Conservation (phyloP, 2,329 filamentous ascomycete species). For the Claviceps sp. region DNA sequence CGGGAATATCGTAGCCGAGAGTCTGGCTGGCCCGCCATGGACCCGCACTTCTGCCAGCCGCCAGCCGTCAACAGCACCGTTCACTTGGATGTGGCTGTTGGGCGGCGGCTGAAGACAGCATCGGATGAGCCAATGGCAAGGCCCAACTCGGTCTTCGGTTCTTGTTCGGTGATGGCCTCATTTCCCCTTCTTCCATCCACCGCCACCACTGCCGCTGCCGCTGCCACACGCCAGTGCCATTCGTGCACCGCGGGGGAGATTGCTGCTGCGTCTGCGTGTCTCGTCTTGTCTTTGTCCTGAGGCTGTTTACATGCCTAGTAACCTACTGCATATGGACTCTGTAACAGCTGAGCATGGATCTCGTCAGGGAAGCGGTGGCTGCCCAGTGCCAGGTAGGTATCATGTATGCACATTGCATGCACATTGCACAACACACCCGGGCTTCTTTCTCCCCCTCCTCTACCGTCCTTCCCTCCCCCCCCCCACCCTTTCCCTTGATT, state of each 20-base stretch:
- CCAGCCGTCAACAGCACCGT: background rate
- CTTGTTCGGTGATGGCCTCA: background rate
- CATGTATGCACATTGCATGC: no score
- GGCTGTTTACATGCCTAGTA: no score
- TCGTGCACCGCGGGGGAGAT: background rate
- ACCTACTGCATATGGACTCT: no score
- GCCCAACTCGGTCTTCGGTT: background rate
- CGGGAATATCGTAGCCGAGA: background rate
- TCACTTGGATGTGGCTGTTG: constrained; percentile 1
- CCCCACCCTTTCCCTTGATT: background rate
- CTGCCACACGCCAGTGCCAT: background rate
- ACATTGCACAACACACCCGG: background rate
- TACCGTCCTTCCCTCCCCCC: background rate
- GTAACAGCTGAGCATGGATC: no score
- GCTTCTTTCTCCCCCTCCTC: background rate
- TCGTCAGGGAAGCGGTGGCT: no score
- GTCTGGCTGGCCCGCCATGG: background rate
- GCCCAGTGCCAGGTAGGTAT: no score
- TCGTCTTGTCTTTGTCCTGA: background rate
- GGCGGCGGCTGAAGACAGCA: constrained; percentile 1
- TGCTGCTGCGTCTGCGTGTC: background rate
- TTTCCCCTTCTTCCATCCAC: background rate
- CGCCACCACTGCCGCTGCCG: background rate
- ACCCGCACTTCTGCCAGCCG: background rate
- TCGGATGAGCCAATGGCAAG: constrained; percentile 1